Percentiles rank a stretch among this genome's conserved stretches.
These are phyloP conservation scores for Thelonectria discophora DNA, from an alignment of 2,329 filamentous ascomycete genomes.

Conservation along the genomic window DNA sequence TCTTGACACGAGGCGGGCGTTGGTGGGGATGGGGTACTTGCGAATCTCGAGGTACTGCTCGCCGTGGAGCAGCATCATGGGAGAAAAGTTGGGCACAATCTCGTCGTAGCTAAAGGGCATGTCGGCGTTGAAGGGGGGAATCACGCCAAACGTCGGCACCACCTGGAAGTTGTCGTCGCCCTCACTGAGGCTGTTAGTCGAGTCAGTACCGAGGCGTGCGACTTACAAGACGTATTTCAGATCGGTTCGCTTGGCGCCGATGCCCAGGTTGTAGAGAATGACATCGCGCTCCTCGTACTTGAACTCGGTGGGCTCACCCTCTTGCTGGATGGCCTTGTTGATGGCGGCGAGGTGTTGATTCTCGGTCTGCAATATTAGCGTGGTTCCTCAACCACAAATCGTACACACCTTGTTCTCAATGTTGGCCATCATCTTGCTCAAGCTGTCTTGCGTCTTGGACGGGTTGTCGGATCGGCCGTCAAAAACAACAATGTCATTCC, in stretches of 20 bases:
- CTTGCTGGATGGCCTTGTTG: slow-evolving; percentile 75
- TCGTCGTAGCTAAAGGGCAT: slow-evolving; percentile 82
- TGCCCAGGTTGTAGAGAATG: slow-evolving; percentile 94
- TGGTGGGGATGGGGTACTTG: slow-evolving; percentile 90
- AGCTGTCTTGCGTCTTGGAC: slow-evolving; percentile 76
- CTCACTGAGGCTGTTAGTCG: slow-evolving; percentile 57
- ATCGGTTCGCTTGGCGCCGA: slow-evolving; percentile 91
- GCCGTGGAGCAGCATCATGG: slow-evolving; percentile 98
- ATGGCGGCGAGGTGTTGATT: slow-evolving; percentile 79
- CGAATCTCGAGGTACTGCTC: slow-evolving; percentile 97
- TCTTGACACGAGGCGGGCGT: slow-evolving; percentile 77
- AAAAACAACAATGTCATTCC: slow-evolving; percentile 84
- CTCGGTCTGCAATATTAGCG: slow-evolving; percentile 43
- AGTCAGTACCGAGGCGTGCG: too few species aligned
- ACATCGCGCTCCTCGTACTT: slow-evolving; percentile 86
- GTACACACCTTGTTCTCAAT: slow-evolving; percentile 71
- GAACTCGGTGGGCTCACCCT: slow-evolving; percentile 78
- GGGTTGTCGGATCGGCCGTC: slow-evolving; percentile 90
- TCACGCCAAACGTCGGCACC: slow-evolving; percentile 93
- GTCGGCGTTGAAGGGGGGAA: slow-evolving; percentile 89
- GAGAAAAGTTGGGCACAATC: slow-evolving; percentile 93
- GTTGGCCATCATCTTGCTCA: slow-evolving; percentile 82
- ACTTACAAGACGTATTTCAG: slow-evolving; percentile 77
- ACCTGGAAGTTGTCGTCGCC: slow-evolving; percentile 91
- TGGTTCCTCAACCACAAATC: too few species aligned